Conservation (phyloP, 2,329 filamentous ascomycete genomes). For the Ploettnerulaceae sp. region DNA sequence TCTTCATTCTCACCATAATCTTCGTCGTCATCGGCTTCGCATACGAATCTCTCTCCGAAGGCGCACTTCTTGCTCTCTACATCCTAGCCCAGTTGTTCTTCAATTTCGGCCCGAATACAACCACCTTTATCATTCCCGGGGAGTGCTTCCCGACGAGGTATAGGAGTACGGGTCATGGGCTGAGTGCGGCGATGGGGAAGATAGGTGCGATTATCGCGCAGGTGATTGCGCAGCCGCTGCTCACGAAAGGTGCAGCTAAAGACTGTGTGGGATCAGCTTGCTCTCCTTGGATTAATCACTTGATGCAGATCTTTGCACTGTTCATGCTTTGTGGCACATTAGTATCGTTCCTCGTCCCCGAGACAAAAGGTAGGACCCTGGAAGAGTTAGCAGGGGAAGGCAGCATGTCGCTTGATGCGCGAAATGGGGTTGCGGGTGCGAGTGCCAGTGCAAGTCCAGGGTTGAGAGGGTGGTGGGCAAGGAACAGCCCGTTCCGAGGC, state of each 20-base stretch:
- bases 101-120: conserved; percentile 47
- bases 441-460: neutral
- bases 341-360: conserved; percentile 66
- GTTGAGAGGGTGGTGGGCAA: conserved; percentile 8
- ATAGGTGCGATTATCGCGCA: conserved; percentile 36
- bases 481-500: conserved; percentile 21
- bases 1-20: conserved; percentile 54
- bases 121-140: conserved; percentile 37
- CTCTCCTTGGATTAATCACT: conserved; percentile 60
- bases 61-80: conserved; percentile 56
- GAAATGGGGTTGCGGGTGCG: neutral
- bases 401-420: neutral
- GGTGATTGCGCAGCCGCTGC: conserved; percentile 52
- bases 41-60: conserved; percentile 45
- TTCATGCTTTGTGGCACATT: conserved; percentile 74
- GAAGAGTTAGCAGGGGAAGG: conserved; percentile 65
- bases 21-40: conserved; percentile 61
- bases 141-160: conserved; percentile 37
- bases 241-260: conserved; percentile 35
- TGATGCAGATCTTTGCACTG: conserved; percentile 73
- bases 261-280: conserved; percentile 21
- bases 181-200: conserved; percentile 36
- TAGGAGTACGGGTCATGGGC: conserved; percentile 35
- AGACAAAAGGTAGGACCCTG: conserved; percentile 70
- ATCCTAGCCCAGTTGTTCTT: conserved; percentile 63